phyloP scores from a whole-genome alignment of 164 flowering plant genomes.

The Vitis riparia region DNA sequence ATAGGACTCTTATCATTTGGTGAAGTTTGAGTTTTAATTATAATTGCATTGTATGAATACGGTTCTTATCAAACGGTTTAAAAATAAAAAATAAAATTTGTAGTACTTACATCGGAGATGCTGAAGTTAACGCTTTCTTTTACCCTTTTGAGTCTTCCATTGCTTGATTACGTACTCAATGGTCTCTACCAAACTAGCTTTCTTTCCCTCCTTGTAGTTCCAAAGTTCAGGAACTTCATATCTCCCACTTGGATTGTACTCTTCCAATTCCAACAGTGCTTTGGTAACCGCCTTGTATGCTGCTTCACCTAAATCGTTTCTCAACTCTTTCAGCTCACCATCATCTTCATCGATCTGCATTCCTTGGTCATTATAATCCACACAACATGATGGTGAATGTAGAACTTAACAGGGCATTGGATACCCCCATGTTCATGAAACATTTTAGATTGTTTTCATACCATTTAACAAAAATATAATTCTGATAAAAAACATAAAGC shows the following conservation, averaged over 20 bases:
- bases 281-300: conserved; percentile 18
- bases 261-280: conserved; percentile 32
- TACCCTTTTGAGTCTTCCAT: conserved; percentile 17
- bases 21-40: too few species aligned
- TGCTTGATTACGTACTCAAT: conserved; percentile 23
- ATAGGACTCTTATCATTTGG: too few species aligned
- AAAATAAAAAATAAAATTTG: too few species aligned
- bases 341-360: conserved; percentile 32
- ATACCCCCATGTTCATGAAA: too few species aligned
- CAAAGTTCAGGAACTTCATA: conserved; percentile 28
- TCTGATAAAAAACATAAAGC: too few species aligned
- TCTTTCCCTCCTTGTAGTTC: conserved; percentile 27
- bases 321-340: conserved; percentile 22
- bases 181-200: conserved; percentile 31
- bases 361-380: neutral
- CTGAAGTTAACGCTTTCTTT: neutral
- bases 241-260: conserved; percentile 38
- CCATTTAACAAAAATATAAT: too few species aligned
- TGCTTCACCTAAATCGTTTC: conserved; percentile 22
- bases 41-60: too few species aligned
- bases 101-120: too few species aligned
- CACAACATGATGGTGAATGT: too few species aligned
- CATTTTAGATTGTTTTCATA: too few species aligned
- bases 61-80: too few species aligned
- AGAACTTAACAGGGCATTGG: too few species aligned